phyloP scores from a whole-genome alignment of 331 rosid species.

The Spiraea crenata region DNA sequence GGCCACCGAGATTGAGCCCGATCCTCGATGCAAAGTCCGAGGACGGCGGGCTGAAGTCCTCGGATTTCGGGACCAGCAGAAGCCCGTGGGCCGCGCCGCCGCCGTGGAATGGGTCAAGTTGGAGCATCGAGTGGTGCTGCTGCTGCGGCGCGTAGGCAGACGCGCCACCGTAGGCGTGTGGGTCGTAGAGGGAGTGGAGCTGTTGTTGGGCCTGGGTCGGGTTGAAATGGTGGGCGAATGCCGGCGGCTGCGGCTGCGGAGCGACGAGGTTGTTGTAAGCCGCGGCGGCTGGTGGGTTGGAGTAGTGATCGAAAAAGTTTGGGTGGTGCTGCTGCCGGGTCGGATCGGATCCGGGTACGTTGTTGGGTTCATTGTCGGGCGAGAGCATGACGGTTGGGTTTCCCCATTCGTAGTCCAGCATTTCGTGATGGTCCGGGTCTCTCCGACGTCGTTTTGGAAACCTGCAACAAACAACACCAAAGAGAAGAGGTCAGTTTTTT shows the following conservation, averaged over 20 bases:
- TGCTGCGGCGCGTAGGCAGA: conserved; percentile 43
- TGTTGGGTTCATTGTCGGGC: conserved; percentile 42
- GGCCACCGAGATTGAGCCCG: conserved; percentile 92
- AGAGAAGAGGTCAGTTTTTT: neutral
- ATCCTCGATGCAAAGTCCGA: conserved; percentile 67
- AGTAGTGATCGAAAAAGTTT: conserved; percentile 57
- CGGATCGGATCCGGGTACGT: conserved; percentile 44
- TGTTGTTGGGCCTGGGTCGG: conserved; percentile 9
- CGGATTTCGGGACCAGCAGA: conserved; percentile 65
- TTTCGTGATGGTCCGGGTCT: conserved; percentile 10
- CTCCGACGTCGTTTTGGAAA: conserved; percentile 2
- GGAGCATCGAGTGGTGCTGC: conserved; percentile 43
- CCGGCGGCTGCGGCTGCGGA: conserved; percentile 13
- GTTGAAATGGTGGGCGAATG: conserved; percentile 35
- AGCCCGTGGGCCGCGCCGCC: conserved; percentile 33
- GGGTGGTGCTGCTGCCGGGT: conserved; percentile 34
- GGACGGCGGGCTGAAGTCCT: conserved; percentile 50
- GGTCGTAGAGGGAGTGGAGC: conserved; percentile 53
- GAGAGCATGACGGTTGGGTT: conserved; percentile 70
- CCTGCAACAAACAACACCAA: neutral
- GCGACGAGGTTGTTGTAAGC: conserved; percentile 32
- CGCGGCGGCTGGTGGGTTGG: conserved; percentile 33
- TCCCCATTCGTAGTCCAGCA: conserved; percentile 97
- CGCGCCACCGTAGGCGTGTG: conserved; percentile 54
- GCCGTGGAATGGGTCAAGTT: conserved; percentile 51